Conservation (phyloP, 164 flowering plant genomes). For the Warburgia ugandensis region DNA sequence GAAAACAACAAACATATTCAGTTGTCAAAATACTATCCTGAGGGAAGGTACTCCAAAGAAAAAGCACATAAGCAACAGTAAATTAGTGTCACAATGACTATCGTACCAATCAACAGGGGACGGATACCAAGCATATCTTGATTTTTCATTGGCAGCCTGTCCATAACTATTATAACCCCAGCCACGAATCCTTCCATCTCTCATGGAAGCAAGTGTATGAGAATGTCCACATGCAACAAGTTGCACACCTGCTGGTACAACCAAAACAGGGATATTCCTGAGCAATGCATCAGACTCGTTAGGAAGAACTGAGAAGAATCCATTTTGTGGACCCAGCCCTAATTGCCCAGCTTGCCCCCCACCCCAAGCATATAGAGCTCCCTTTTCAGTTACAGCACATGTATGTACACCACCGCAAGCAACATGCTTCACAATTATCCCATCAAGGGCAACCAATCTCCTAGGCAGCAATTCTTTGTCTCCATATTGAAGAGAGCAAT, state of each 20-base stretch:
- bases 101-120: constrained; percentile 93
- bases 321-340: constrained; percentile 84
- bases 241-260: constrained; percentile 60
- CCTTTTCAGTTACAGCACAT: constrained; percentile 68
- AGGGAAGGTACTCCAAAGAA: neutral
- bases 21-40: neutral
- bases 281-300: constrained; percentile 52
- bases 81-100: neutral
- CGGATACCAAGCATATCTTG: constrained; percentile 94
- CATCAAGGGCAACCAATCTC: constrained; percentile 85
- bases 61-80: neutral
- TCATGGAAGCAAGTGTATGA: constrained; percentile 72
- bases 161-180: constrained; percentile 98
- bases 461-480: constrained; percentile 90
- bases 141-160: constrained; percentile 87
- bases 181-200: constrained; percentile 85
- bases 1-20: too few species aligned
- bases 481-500: constrained; percentile 80
- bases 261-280: constrained; percentile 76
- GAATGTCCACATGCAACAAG: constrained; percentile 92
- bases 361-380: constrained; percentile 98
- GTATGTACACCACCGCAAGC: constrained; percentile 98
- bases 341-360: constrained; percentile 88
- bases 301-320: constrained; percentile 54
- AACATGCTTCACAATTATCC: constrained; percentile 47